These are phyloP conservation scores for Zychaea mexicana DNA, from an alignment of 371 early-diverging fungal genomes.

Conservation along the genomic window DNA sequence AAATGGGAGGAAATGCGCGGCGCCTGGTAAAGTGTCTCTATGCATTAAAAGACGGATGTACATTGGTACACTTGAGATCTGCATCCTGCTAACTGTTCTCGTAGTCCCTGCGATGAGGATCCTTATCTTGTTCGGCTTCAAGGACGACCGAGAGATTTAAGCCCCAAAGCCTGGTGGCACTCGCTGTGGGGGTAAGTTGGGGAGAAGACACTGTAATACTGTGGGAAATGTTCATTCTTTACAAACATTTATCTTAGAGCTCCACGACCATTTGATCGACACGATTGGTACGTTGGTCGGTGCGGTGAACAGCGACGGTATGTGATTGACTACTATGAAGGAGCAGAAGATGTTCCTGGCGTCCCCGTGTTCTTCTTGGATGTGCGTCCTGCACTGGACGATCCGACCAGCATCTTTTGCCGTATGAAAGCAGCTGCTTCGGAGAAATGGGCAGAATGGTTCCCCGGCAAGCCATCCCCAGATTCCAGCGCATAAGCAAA, in stretches of 20 bases:
- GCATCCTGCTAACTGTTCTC: too few relatives aligned
- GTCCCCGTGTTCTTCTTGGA: conserved; percentile 81
- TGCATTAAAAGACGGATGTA: too few relatives aligned
- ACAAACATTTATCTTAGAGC: conserved; percentile 34
- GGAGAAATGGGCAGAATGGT: conserved; percentile 47
- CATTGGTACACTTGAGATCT: too few relatives aligned
- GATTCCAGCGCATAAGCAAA: conserved; percentile 6
- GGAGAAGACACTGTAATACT: background rate
- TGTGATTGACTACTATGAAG: conserved; percentile 81
- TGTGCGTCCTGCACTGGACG: conserved; percentile 82
- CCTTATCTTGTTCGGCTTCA: conserved; percentile 78
- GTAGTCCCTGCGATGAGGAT: conserved; percentile 58
- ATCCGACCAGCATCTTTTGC: conserved; percentile 59
- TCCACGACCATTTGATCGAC: conserved; percentile 77
- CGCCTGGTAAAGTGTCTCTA: conserved; percentile 52
- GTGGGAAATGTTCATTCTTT: too few relatives aligned
- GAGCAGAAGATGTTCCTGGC: conserved; percentile 63
- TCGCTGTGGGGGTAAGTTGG: conserved; percentile 57
- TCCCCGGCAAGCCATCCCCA: conserved; percentile 16
- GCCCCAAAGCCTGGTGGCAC: conserved; percentile 77
- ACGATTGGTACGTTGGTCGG: conserved; percentile 78
- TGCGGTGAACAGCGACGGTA: conserved; percentile 76
- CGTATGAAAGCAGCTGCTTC: conserved; percentile 60
- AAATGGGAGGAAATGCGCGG: conserved; percentile 87
- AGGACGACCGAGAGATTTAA: conserved; percentile 78